Evolutionary conservation across 1,284 basidiomycete genomes (phyloP).

Genomic region (Coniferiporia weirii): DNA sequence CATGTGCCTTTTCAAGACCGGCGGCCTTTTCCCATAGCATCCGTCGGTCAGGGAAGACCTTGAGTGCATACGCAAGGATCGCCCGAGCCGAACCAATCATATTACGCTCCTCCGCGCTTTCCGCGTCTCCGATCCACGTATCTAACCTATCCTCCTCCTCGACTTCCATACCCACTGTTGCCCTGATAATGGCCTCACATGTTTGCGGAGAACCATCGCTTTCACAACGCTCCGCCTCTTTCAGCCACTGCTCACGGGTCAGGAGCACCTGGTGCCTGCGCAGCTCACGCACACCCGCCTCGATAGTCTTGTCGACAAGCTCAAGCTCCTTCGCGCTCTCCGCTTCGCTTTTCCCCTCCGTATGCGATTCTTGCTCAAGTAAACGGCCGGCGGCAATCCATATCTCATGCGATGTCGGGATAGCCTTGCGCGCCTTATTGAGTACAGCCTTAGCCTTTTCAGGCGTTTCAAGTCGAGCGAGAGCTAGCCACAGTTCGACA

Average conservation of each 20-base stretch:
- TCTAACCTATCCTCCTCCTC: slow-evolving; percentile 90
- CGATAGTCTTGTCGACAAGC: slow-evolving; percentile 84
- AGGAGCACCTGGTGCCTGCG: slow-evolving; percentile 83
- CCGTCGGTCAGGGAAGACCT: slow-evolving; percentile 84
- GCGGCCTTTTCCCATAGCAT: slow-evolving; percentile 88
- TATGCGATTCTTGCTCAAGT: slow-evolving; percentile 75
- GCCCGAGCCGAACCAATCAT: slow-evolving; percentile 82
- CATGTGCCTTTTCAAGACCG: slow-evolving; percentile 87
- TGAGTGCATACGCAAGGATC: slow-evolving; percentile 85
- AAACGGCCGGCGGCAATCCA: slow-evolving; percentile 96
- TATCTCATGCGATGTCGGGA: slow-evolving; percentile 96
- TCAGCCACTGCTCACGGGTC: slow-evolving; percentile 92
- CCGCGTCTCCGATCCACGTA: slow-evolving; percentile 90
- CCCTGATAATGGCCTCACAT: slow-evolving; percentile 93
- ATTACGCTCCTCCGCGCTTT: slow-evolving; percentile 62
- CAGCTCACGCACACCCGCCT: slow-evolving; percentile 74
- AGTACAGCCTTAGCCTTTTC: slow-evolving; percentile 89
- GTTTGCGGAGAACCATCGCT: slow-evolving; percentile 80
- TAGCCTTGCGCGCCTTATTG: slow-evolving; percentile 91
- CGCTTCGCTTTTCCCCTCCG: slow-evolving; percentile 46
- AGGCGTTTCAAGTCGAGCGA: slow-evolving; percentile 89
- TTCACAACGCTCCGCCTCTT: slow-evolving; percentile 92
- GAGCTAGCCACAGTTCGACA: slow-evolving; percentile 95
- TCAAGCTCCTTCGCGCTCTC: slow-evolving; percentile 58
- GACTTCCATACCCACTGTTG: slow-evolving; percentile 89